Conservation (phyloP, 176 grass and related monocot genomes). For the Carex scoparia region DNA sequence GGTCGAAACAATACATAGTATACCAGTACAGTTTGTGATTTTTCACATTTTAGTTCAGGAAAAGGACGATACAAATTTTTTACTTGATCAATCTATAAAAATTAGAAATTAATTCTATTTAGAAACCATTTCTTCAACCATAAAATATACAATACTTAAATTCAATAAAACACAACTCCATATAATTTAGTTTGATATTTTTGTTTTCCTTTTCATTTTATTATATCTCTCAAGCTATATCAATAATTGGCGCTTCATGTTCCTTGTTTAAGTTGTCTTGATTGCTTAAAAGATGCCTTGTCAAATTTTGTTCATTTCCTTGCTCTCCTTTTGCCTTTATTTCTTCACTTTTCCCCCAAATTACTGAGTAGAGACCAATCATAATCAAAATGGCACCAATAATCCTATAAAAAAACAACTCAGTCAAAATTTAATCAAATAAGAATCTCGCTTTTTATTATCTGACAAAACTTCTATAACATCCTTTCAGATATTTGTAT, state of each 20-base stretch:
- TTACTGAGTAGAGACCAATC: conserved; percentile 75
- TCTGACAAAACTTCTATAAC: too few species aligned
- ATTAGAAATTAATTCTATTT: not conserved
- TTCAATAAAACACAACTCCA: not conserved
- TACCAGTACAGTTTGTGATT: not conserved
- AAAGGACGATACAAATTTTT: not conserved
- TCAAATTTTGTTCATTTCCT: conserved; percentile 30
- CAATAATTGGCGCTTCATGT: conserved; percentile 7
- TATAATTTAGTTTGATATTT: not conserved
- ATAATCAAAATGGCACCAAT: conserved; percentile 69
- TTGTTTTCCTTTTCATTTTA: not conserved
- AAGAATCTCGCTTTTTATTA: not conserved
- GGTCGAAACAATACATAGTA: too few species aligned
- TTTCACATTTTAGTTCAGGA: not conserved
- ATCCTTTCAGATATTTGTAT: too few species aligned
- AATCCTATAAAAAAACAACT: conserved; percentile 37
- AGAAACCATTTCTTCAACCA: not conserved
- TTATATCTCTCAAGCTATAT: conserved; percentile 41
- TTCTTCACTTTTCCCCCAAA: conserved; percentile 90
- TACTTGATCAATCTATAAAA: not conserved
- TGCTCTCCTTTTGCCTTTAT: conserved; percentile 36
- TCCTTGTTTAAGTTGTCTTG: conserved; percentile 37
- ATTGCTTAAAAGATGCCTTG: conserved; percentile 42
- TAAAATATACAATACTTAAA: not conserved
- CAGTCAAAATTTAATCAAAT: not conserved